Base-by-base conservation (phyloP, 148 eudicot species). In the Arbutus unedo region DNA sequence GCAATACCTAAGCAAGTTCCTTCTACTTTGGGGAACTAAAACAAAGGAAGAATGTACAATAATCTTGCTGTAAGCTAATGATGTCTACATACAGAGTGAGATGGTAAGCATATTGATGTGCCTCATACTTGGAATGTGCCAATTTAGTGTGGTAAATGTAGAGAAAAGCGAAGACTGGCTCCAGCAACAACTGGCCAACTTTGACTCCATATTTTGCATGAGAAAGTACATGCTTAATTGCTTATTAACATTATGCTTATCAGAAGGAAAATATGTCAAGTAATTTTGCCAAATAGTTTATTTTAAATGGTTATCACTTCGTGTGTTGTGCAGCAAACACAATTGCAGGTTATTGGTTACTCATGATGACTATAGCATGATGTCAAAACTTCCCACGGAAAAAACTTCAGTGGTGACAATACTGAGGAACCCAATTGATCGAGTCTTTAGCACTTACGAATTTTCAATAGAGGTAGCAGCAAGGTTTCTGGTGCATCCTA, bases 361-460 rank as follows among this genome's bases (percentile, higher is more conserved):
- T 77, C 99, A 96, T 84, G 98, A 96, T 88, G 99, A 96, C 89
- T 96, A 96, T 84, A 93, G 96, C 90, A 85, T 96, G 89, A 93
- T 94, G 93, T 85, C 94, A 57, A 93, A 94, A 85, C 93, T 96
- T 85, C 94, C 92, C 21, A 81, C 62, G 75, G 94, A 93, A 81
- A 93, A 87, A 89, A 94, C 94, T 76, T 96, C 99, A n/a, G 93
- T 94, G 80, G 90, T 94, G 83, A 94, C 99, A 54, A 94, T 96
- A 86, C 85, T 96, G 77, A 92, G 99, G 80, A 89, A 92, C 83
- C 99, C 99, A 50, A 78, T 96, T 87, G 96, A 94, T 76, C 98
- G 99, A 76, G 91, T 96, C 73, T 93, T 96, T 90, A 96, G 99
- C 84, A 89, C 97, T 68, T 96, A 96, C 43, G 98, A 96, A 81